Evolutionary conservation across 164 flowering plant species (phyloP).

Genomic region (Warburgia ugandensis): DNA sequence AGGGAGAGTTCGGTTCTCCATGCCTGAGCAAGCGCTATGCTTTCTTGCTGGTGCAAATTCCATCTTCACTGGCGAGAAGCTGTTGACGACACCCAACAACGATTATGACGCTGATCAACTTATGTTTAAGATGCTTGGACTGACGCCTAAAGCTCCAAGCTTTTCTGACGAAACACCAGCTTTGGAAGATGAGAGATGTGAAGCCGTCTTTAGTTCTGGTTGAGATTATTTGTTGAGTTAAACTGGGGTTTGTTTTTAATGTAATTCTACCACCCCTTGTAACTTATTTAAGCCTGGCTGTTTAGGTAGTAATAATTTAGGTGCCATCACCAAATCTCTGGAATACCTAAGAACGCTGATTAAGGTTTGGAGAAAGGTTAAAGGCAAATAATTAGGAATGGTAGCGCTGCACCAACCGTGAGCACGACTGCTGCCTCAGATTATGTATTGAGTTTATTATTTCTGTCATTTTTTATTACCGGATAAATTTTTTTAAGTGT

Average conservation of each 20-base stretch:
- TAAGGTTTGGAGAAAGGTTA: too few species aligned
- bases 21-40: constrained; percentile 92
- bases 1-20: constrained; percentile 86
- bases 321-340: too few species aligned
- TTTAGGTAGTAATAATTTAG: too few species aligned
- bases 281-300: too few species aligned
- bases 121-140: constrained; percentile 91
- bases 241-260: neutral
- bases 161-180: constrained; percentile 32
- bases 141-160: constrained; percentile 77
- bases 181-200: constrained; percentile 36
- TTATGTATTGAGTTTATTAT: too few species aligned
- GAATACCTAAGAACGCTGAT: too few species aligned
- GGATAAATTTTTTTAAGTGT: too few species aligned
- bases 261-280: neutral
- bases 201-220: constrained; percentile 39
- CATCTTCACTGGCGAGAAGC: constrained; percentile 94
- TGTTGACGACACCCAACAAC: constrained; percentile 90
- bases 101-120: constrained; percentile 83
- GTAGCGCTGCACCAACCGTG: too few species aligned
- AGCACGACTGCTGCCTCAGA: too few species aligned
- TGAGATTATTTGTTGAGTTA: neutral
- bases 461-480: too few species aligned
- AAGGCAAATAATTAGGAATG: too few species aligned
- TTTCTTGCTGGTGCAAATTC: constrained; percentile 98